These are phyloP conservation scores for Pichia nanzhaoensis DNA, from an alignment of 805 yeast genomes.

Conservation along the genomic window DNA sequence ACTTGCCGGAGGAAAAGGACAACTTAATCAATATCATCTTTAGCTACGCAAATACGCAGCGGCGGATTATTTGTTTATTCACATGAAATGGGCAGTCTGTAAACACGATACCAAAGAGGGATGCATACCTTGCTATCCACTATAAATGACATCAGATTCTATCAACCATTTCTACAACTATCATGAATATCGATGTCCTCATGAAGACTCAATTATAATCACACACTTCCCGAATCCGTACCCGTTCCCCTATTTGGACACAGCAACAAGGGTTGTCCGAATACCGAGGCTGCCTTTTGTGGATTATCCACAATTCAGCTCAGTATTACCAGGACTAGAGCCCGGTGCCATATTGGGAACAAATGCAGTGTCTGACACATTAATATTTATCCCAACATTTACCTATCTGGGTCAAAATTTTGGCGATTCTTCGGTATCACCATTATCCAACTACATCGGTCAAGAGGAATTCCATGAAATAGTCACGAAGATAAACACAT, in stretches of 20 bases:
- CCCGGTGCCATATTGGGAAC: background rate
- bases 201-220: slow-evolving; percentile 31
- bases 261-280: slow-evolving; percentile 53
- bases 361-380: background rate
- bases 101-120: background rate
- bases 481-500: slow-evolving; percentile 38
- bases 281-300: slow-evolving; percentile 47
- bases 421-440: slow-evolving; percentile 50
- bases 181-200: slow-evolving; percentile 42
- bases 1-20: no score
- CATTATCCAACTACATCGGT: slow-evolving; percentile 34
- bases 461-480: slow-evolving; percentile 36
- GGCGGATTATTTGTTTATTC: no score
- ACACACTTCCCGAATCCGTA: slow-evolving; percentile 60
- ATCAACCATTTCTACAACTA: slow-evolving; percentile 50
- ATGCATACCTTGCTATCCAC: background rate
- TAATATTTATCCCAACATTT: slow-evolving; percentile 34
- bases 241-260: slow-evolving; percentile 22
- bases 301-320: slow-evolving; percentile 50
- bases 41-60: no score
- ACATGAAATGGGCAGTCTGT: no score
- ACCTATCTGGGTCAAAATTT: slow-evolving; percentile 30
- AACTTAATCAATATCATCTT: no score
- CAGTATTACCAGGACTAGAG: slow-evolving; percentile 44
- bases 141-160: background rate